These are phyloP conservation scores for Euphorbia schlechtendalii DNA, from an alignment of 441 rosid genomes.

Conservation along the genomic window DNA sequence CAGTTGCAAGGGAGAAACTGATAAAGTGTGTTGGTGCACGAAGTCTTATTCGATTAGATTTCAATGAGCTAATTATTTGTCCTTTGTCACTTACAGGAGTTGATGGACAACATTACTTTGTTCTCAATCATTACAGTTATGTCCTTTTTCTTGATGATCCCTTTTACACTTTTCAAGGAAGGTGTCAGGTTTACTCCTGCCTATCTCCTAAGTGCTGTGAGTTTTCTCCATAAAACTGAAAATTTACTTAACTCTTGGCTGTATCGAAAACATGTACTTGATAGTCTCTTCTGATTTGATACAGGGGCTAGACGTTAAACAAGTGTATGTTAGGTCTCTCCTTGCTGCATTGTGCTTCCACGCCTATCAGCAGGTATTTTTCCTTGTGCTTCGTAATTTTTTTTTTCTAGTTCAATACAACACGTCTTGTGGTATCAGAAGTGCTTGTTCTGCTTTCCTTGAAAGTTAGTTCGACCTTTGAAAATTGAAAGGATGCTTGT, in stretches of 20 bases:
- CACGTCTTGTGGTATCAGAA: not conserved
- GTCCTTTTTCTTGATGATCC: conserved; percentile 79
- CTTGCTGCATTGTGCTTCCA: conserved; percentile 91
- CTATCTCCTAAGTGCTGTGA: conserved; percentile 70
- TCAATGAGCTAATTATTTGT: conserved; percentile 5
- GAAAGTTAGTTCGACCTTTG: not conserved
- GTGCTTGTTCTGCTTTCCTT: not conserved
- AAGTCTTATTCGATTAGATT: too few species aligned
- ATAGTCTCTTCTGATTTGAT: conserved; percentile 5
- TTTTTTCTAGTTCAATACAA: not conserved
- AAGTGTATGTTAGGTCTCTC: conserved; percentile 56
- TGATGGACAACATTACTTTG: conserved; percentile 92
- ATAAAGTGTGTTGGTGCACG: not conserved
- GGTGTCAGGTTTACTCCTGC: conserved; percentile 90
- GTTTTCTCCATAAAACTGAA: conserved; percentile 27
- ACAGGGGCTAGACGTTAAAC: conserved; percentile 81
- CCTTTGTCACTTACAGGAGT: conserved; percentile 46
- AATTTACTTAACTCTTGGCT: not conserved
- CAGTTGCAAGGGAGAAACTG: not conserved
- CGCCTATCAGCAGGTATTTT: conserved; percentile 91
- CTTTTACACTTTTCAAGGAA: conserved; percentile 71
- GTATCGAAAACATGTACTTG: not conserved
- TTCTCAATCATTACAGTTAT: conserved; percentile 89
- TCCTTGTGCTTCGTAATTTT: not conserved
- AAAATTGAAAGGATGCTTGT: not conserved